These are phyloP conservation scores for Trypanosoma vivax DNA, from an alignment of 208 protist species.

Conservation along the genomic window DNA sequence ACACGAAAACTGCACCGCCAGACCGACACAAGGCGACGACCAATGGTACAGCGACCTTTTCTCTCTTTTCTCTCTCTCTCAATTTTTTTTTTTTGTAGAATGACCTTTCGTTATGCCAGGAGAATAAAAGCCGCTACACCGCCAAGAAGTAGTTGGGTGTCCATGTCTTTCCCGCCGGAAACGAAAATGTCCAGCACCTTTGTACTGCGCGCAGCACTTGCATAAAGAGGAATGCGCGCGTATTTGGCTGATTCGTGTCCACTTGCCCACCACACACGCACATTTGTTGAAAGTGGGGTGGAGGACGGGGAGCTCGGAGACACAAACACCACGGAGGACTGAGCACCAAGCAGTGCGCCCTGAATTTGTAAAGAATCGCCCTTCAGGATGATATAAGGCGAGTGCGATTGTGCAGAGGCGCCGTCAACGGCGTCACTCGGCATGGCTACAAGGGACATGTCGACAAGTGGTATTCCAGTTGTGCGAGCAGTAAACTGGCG, in stretches of 20 bases:
- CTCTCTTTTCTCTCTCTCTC: background rate
- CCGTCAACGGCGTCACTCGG: constrained; percentile 17
- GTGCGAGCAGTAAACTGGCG: constrained; percentile 90
- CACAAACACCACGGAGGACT: constrained; percentile 29
- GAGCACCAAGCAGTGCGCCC: constrained; percentile 41
- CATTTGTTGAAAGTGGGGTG: constrained; percentile 31
- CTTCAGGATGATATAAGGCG: constrained; percentile 20
- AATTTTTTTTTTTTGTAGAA: background rate
- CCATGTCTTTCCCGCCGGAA: constrained; percentile 28
- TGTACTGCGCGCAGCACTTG: constrained; percentile 40
- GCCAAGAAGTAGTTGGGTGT: constrained; percentile 29
- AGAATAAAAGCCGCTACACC: constrained; percentile 69
- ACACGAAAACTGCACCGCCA: no score
- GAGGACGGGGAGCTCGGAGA: constrained; percentile 64
- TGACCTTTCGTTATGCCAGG: constrained; percentile 9
- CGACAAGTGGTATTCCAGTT: constrained; percentile 58
- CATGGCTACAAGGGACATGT: constrained; percentile 60
- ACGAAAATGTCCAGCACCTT: constrained; percentile 46
- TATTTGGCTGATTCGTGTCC: constrained; percentile 13
- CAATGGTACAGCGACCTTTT: background rate
- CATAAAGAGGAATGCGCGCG: constrained; percentile 67
- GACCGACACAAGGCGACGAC: no score
- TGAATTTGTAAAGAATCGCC: constrained; percentile 64
- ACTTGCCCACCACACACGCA: constrained; percentile 57
- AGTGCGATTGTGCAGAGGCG: constrained; percentile 29